These are phyloP conservation scores for Plasmodium gallinaceum DNA, from an alignment of 169 alveolate genomes.

Conservation along the genomic window DNA sequence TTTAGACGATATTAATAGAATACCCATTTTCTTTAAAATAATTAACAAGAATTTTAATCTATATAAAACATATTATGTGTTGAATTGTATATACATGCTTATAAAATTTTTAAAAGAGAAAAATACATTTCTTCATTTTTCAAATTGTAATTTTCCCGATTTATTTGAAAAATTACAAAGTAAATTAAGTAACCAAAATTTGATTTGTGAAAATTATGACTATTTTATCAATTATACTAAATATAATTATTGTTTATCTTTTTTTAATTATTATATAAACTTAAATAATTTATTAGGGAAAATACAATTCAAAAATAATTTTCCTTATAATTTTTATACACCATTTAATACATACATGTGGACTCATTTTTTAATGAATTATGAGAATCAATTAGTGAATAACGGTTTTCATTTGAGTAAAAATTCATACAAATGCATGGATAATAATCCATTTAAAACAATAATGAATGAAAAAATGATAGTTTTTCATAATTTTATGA, in stretches of 20 bases:
- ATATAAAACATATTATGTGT: conserved; percentile 38
- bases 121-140: conserved; percentile 7
- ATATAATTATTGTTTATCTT: conserved; percentile 44
- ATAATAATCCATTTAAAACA: neutral
- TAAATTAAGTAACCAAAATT: neutral
- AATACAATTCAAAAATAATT: neutral
- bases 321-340: conserved; percentile 28
- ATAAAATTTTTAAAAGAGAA: conserved; percentile 52
- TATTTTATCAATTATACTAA: conserved; percentile 50
- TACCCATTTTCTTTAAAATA: conserved; percentile 17
- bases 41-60: conserved; percentile 21
- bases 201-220: conserved; percentile 1
- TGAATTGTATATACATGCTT: conserved; percentile 37
- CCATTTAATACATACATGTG: conserved; percentile 58
- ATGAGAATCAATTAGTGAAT: neutral
- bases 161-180: conserved; percentile 27
- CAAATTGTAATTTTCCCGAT: conserved; percentile 31
- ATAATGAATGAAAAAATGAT: conserved; percentile 21
- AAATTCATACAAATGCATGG: neutral
- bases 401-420: too few species aligned
- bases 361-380: conserved; percentile 15
- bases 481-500: conserved; percentile 11
- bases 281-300: neutral
- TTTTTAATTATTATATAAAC: conserved; percentile 29
- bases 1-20: neutral